Evolutionary conservation across 768 basidiomycete genomes (phyloP).

Genomic region (Candolleomyces aberdarensis): DNA sequence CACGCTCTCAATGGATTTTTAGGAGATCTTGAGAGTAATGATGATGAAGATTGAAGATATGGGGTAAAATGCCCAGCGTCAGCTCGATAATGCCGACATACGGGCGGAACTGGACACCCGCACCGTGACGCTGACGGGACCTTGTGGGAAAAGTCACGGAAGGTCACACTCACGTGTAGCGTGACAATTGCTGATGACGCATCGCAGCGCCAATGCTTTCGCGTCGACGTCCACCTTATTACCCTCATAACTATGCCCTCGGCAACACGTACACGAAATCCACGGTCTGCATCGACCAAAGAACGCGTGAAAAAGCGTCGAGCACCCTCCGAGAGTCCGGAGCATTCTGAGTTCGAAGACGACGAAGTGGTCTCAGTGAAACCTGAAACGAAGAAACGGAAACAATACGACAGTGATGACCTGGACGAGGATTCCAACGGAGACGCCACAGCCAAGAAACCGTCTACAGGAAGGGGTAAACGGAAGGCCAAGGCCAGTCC

Average conservation of each 20-base stretch:
- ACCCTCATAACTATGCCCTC: not conserved
- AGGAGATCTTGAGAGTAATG: no score
- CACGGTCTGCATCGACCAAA: not conserved
- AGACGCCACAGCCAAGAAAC: slow-evolving; percentile 18
- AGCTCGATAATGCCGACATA: no score
- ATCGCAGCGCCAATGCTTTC: not conserved
- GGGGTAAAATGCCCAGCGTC: no score
- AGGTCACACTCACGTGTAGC: not conserved
- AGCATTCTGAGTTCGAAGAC: not conserved
- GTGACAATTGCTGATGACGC: not conserved
- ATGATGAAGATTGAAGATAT: no score
- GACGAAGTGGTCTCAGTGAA: no score
- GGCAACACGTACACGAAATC: not conserved
- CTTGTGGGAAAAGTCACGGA: no score
- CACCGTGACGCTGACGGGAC: no score
- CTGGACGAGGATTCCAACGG: slow-evolving; percentile 38
- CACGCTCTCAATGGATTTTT: no score
- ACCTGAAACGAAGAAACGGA: slow-evolving; percentile 3
- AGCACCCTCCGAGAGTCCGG: not conserved
- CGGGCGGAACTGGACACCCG: no score
- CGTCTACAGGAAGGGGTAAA: not conserved
- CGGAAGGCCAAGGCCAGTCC: not conserved
- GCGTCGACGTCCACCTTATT: not conserved
- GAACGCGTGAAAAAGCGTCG: not conserved
- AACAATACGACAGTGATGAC: slow-evolving; percentile 40